These are phyloP conservation scores for Eimeria brunetti DNA, from an alignment of 169 alveolate species.

Conservation along the genomic window DNA sequence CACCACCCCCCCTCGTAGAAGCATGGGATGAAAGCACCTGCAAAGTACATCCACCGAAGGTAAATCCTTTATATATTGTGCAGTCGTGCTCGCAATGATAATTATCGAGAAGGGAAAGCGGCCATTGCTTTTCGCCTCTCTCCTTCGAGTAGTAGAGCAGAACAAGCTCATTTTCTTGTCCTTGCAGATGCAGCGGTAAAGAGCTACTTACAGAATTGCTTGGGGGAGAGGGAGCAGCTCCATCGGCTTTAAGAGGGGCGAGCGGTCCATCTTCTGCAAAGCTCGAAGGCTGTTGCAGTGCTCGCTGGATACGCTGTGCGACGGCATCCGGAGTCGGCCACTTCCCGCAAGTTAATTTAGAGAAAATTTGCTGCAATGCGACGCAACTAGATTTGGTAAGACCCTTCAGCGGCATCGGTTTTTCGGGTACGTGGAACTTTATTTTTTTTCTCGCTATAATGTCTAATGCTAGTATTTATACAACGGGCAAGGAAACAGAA, in stretches of 20 bases:
- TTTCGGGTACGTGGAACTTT: background rate
- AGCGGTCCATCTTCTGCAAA: constrained; percentile 47
- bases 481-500: background rate
- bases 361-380: constrained; percentile 59
- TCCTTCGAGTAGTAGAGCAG: background rate
- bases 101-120: background rate
- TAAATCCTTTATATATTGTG: background rate
- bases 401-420: background rate
- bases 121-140: background rate
- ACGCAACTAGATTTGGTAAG: background rate
- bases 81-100: background rate
- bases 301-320: constrained; percentile 55
- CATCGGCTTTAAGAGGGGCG: constrained; percentile 6
- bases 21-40: constrained; percentile 23
- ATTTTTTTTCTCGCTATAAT: background rate
- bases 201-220: background rate
- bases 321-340: constrained; percentile 74
- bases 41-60: background rate
- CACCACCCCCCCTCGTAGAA: background rate
- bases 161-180: background rate
- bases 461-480: background rate
- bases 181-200: background rate
- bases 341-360: constrained; percentile 65
- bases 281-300: constrained; percentile 57
- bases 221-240: constrained; percentile 20